Base-by-base conservation (phyloP, 352 stramenopile species). In the Globisporangium cystogenes region DNA sequence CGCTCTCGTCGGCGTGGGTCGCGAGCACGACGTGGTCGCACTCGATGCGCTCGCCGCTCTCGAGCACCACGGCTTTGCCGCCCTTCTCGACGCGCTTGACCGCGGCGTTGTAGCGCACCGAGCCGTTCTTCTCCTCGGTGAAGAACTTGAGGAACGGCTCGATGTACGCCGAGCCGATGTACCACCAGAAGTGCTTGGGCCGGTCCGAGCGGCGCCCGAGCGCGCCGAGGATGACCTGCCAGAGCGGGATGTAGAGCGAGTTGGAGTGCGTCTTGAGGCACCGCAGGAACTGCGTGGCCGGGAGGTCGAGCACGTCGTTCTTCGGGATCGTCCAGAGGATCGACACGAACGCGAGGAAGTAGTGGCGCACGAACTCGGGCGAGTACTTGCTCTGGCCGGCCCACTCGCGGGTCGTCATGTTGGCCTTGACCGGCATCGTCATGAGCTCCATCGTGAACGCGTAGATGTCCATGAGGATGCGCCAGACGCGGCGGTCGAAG, bases 251-350 rank as follows among this genome's bases (percentile, higher is more conserved):
- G 70, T 93, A 93, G 37, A 93, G 68, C 53, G 81, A 92, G 67
- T 92, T 90, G 40, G 81, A 76, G 68, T 93, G 83, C 36, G 83
- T 90, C 73, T 91, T 90, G 48, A 93, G 78, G 57, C 83, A 93
- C 33, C 83, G 83, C 57, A 94, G 72, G 57, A 94, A 94, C 63
- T 94, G 83, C 53, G 81, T 86, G 35, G 81, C 83, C 1, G 83
- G 83, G 26, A 94, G 62, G 31, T 88, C 78, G 55, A 94, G 72
- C 50, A 94, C 83, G 53, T 94, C 81, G 52, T 86, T 48, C 68
- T 91, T 92, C 21, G 83, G 83, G 2, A 94, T 73, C 29, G 81
- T 94, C 83, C 83, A 94, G 46, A 94, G 67, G 60, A 94, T 94
- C 24, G 83, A 70, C 18, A 89, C 82, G 60, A 94, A 94, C 42